These are phyloP conservation scores for Tritrichomonas foetus DNA, from an alignment of 208 protist genomes.

Conservation along the genomic window DNA sequence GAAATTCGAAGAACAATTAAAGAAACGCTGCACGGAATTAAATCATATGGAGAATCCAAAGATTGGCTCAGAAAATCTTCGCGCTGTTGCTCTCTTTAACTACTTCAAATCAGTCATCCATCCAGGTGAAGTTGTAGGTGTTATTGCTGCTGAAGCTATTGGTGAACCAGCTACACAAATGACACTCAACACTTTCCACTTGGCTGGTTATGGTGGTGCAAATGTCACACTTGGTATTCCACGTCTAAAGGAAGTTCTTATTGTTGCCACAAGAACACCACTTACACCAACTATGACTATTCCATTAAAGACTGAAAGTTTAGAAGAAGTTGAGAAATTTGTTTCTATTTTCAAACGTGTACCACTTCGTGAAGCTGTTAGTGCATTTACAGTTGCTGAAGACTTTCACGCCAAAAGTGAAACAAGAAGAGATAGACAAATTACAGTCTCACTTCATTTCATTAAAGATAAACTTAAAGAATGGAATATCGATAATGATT, in stretches of 20 bases:
- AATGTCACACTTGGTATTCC: constrained; percentile 58
- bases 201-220: constrained; percentile 93
- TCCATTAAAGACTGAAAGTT: neutral
- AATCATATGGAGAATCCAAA: neutral
- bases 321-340: neutral
- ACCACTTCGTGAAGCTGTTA: constrained; percentile 31
- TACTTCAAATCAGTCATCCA: constrained; percentile 44
- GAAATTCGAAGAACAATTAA: neutral
- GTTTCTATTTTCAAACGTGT: neutral
- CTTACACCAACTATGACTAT: constrained; percentile 72
- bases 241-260: constrained; percentile 89
- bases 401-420: neutral
- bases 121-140: constrained; percentile 63
- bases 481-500: neutral
- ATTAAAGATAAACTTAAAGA: neutral
- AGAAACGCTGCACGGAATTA: neutral
- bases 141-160: constrained; percentile 63
- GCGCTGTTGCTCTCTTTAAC: neutral
- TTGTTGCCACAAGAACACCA: constrained; percentile 73
- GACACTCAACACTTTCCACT: constrained; percentile 99
- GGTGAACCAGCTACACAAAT: constrained; percentile 87
- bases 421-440: neutral
- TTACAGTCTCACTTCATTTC: neutral
- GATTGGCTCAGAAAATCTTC: neutral
- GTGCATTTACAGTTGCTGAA: neutral